Evolutionary conservation across 352 stramenopile genomes (phyloP).

Genomic region (Phytophthora pisi): DNA sequence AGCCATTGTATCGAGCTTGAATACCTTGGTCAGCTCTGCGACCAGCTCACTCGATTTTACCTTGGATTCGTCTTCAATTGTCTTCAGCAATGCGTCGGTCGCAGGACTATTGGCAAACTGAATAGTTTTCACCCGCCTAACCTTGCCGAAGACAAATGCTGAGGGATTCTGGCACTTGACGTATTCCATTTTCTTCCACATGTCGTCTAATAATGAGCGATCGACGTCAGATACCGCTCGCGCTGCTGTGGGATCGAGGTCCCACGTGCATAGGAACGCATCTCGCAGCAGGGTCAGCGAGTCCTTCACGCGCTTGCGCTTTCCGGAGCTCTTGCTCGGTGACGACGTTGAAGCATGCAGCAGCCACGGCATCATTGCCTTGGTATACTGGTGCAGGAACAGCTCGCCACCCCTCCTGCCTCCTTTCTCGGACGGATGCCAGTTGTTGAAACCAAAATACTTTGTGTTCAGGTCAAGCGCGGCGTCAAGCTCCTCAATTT

Average conservation of each 20-base stretch:
- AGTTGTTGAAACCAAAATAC: slow-evolving; percentile 82
- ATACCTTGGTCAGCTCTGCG: slow-evolving; percentile 68
- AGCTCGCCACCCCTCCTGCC: slow-evolving; percentile 71
- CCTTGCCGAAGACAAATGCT: slow-evolving; percentile 76
- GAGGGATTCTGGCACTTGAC: slow-evolving; percentile 70
- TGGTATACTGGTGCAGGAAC: slow-evolving; percentile 87
- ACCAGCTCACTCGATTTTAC: slow-evolving; percentile 61
- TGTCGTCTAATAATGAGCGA: slow-evolving; percentile 74
- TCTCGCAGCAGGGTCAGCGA: slow-evolving; percentile 70
- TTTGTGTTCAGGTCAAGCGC: slow-evolving; percentile 74
- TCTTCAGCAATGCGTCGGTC: slow-evolving; percentile 62
- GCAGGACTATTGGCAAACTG: slow-evolving; percentile 68
- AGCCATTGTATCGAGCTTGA: slow-evolving; percentile 85
- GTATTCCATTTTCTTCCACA: slow-evolving; percentile 84
- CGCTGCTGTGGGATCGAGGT: slow-evolving; percentile 70
- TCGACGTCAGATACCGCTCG: slow-evolving; percentile 82
- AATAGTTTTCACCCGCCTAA: slow-evolving; percentile 68
- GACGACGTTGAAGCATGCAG: slow-evolving; percentile 63
- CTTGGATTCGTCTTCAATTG: slow-evolving; percentile 63
- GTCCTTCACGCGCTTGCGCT: slow-evolving; percentile 65
- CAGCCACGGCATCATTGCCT: slow-evolving; percentile 76
- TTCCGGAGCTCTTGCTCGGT: slow-evolving; percentile 48
- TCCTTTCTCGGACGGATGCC: slow-evolving; percentile 73
- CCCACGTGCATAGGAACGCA: slow-evolving; percentile 85
- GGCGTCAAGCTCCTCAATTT: slow-evolving; percentile 75